These are phyloP conservation scores for Astrothelium subdiscretum DNA, from an alignment of 495 filamentous ascomycete species.

Conservation along the genomic window DNA sequence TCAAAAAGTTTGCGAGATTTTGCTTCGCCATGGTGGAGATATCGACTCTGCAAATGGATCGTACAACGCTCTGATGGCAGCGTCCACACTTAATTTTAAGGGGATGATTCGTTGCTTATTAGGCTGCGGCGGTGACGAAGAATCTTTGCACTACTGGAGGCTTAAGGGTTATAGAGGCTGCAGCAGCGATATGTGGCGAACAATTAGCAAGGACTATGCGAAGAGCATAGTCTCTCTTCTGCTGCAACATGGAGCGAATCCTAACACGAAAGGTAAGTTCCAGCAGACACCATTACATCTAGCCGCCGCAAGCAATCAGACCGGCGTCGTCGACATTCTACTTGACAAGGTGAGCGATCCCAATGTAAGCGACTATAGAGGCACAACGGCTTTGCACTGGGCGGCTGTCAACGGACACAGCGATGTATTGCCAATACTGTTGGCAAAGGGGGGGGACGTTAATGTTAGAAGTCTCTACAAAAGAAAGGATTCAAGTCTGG, in stretches of 20 bases:
- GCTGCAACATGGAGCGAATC: not conserved
- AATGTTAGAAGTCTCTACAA: not conserved
- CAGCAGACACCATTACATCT: not conserved
- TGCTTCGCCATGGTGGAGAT: not conserved
- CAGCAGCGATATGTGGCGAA: not conserved
- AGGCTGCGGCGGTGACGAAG: not conserved
- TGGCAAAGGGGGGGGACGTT: not conserved
- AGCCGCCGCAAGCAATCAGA: not conserved
- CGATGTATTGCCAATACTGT: not conserved
- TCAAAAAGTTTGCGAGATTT: not conserved
- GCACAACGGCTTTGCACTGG: not conserved
- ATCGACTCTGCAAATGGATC: not conserved
- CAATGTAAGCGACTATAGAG: not conserved
- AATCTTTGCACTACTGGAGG: not conserved
- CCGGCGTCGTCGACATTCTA: not conserved
- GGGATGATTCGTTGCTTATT: not conserved
- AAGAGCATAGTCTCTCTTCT: slow-evolving; percentile 1
- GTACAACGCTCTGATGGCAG: not conserved
- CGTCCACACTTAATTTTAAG: not conserved
- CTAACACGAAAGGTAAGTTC: not conserved
- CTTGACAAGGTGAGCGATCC: not conserved
- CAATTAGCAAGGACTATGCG: not conserved
- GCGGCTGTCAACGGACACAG: not conserved
- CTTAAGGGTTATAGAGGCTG: not conserved
- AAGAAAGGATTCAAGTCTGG: not conserved